Evolutionary conservation across 305 asterid genomes (phyloP).

Genomic region (Solanum hybrid): DNA sequence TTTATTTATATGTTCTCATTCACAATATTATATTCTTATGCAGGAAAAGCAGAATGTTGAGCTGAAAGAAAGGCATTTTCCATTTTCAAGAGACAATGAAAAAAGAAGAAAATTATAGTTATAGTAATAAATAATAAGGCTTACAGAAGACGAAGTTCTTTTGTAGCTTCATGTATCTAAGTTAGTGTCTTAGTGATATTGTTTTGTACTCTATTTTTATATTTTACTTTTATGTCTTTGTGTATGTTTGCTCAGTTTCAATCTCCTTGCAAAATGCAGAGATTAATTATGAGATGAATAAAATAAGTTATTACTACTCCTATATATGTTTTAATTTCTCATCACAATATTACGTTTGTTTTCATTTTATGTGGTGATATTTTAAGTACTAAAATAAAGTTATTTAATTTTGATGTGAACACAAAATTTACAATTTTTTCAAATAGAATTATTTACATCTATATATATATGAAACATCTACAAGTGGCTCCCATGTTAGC

Average conservation of each 20-base stretch:
- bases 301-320: not conserved
- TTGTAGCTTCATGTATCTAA: not conserved
- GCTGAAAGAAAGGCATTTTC: not conserved
- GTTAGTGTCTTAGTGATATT: not conserved
- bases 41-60: not conserved
- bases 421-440: not conserved
- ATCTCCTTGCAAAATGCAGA: conserved; percentile 3
- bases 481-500: not conserved
- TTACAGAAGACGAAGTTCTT: not conserved
- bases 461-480: not conserved
- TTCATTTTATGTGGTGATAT: not conserved
- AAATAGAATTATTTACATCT: too few relatives aligned
- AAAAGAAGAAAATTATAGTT: not conserved
- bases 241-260: not conserved
- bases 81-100: not conserved
- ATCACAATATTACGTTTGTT: too few relatives aligned
- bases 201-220: not conserved
- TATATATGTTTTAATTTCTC: not conserved
- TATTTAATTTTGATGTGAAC: not conserved
- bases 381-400: too few relatives aligned
- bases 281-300: not conserved
- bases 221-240: not conserved
- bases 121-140: not conserved
- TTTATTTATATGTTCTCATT: not conserved
- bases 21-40: not conserved